Evolutionary conservation across 2,329 filamentous ascomycete genomes (phyloP).

Genomic region (Nemania bipapillata): DNA sequence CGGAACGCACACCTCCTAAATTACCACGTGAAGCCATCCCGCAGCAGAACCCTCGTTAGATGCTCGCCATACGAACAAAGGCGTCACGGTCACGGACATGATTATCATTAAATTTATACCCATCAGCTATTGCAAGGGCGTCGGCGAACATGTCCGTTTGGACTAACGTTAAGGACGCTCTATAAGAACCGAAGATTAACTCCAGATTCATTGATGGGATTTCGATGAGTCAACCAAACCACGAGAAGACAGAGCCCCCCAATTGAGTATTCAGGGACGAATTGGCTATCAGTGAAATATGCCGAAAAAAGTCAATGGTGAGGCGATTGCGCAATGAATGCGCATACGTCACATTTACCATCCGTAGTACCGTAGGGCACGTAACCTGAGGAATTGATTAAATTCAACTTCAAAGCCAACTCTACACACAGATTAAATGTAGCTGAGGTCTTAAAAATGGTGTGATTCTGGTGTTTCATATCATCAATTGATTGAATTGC

Average conservation of each 20-base stretch:
- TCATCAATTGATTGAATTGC: not conserved
- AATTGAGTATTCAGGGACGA: not conserved
- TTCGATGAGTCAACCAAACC: not conserved
- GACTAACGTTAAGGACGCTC: conserved; percentile 22
- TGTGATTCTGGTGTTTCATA: not conserved
- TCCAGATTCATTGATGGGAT: not conserved
- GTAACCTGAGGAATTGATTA: not conserved
- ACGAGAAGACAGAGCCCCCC: not conserved
- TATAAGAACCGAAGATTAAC: not conserved
- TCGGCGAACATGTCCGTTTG: conserved; percentile 19
- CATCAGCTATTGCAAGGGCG: conserved; percentile 34
- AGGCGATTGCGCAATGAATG: not conserved
- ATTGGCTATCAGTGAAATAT: not conserved
- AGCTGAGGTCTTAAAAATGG: too few species aligned
- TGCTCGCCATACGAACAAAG: not conserved
- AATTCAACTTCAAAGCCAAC: not conserved
- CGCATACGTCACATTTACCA: not conserved
- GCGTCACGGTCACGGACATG: not conserved
- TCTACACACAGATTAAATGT: too few species aligned
- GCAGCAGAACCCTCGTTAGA: conserved; percentile 25
- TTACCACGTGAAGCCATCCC: conserved; percentile 41
- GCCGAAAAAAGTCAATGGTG: too few species aligned
- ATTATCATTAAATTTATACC: conserved; percentile 29
- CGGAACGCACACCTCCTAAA: conserved; percentile 42
- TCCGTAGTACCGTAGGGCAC: not conserved